Evolutionary conservation across 1,284 basidiomycete genomes (phyloP).

Genomic region (Trametes hirsuta): DNA sequence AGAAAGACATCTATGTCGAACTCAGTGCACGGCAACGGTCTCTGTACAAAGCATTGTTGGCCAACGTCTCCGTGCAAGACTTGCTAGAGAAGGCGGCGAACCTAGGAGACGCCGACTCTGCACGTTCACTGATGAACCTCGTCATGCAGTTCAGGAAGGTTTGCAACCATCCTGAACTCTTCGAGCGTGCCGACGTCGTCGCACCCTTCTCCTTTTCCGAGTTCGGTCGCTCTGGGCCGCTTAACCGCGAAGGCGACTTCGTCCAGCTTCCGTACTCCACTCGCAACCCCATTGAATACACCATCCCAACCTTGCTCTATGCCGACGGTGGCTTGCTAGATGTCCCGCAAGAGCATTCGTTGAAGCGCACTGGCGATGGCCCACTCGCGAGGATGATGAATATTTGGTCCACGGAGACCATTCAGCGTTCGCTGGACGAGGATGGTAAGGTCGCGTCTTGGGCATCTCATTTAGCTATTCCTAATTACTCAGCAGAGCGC

Average conservation of each 20-base stretch:
- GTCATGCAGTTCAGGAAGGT: constrained; percentile 99
- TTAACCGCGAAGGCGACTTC: constrained; percentile 86
- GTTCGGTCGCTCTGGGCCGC: constrained; percentile 82
- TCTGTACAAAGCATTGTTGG: constrained; percentile 90
- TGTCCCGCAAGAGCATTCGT: constrained; percentile 64
- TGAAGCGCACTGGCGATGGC: constrained; percentile 60
- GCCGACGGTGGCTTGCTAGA: constrained; percentile 78
- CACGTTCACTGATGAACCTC: constrained; percentile 96
- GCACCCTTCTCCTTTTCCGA: constrained; percentile 90
- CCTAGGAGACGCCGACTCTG: constrained; percentile 87
- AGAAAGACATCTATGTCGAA: constrained; percentile 95
- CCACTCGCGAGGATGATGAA: constrained; percentile 79
- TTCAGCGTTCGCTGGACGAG: constrained; percentile 71
- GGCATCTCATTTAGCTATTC: background rate
- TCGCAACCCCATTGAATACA: constrained; percentile 83
- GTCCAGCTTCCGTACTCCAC: constrained; percentile 86
- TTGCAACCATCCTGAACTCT: constrained; percentile 98
- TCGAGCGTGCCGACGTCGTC: constrained; percentile 95
- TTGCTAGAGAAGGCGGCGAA: constrained; percentile 92
- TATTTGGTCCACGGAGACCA: constrained; percentile 89
- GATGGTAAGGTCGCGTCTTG: constrained; percentile 45
- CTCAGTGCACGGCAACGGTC: constrained; percentile 91
- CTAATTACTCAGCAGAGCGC: constrained; percentile 21
- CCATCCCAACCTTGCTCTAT: constrained; percentile 80
- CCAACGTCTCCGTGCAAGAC: constrained; percentile 95